phyloP scores from a whole-genome alignment of 306 rosid genomes.

The Crotalaria pallida region DNA sequence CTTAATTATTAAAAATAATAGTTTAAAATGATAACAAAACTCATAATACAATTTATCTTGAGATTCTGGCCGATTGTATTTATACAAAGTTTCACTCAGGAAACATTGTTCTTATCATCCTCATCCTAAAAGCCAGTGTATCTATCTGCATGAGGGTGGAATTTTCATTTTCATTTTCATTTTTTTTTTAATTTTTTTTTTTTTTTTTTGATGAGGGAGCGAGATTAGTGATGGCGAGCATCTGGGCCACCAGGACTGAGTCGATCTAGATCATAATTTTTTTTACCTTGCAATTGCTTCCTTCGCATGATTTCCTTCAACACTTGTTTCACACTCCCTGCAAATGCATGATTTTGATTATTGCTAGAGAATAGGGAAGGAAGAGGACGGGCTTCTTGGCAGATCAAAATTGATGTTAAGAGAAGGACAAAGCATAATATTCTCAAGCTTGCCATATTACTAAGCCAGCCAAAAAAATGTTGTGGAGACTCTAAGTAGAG shows the following conservation, averaged over 20 bases:
- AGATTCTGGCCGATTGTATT: too few relatives aligned
- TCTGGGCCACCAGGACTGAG: slow-evolving; percentile 40
- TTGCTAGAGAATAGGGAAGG: slow-evolving; percentile 6
- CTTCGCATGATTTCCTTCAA: slow-evolving; percentile 27
- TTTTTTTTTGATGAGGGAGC: background rate
- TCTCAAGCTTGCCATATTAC: slow-evolving; percentile 3
- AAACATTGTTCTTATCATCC: background rate
- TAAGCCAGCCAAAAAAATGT: background rate
- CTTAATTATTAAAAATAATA: too few relatives aligned
- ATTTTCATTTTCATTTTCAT: too few relatives aligned
- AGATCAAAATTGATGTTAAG: background rate
- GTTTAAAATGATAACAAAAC: too few relatives aligned
- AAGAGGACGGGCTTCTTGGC: slow-evolving; percentile 16
- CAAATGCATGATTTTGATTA: background rate
- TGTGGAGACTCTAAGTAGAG: background rate
- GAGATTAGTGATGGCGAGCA: slow-evolving; percentile 25
- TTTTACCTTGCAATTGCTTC: slow-evolving; percentile 6
- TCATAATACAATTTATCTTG: too few relatives aligned
- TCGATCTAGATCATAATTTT: background rate
- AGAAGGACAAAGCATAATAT: slow-evolving; percentile 19
- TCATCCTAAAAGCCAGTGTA: background rate
- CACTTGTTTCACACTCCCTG: slow-evolving; percentile 5
- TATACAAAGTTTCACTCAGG: too few relatives aligned
- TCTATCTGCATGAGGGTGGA: too few relatives aligned
- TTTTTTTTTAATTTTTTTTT: too few relatives aligned